Base-by-base conservation (phyloP, 2,329 filamentous ascomycete genomes). In the Calonectria fujianensis region DNA sequence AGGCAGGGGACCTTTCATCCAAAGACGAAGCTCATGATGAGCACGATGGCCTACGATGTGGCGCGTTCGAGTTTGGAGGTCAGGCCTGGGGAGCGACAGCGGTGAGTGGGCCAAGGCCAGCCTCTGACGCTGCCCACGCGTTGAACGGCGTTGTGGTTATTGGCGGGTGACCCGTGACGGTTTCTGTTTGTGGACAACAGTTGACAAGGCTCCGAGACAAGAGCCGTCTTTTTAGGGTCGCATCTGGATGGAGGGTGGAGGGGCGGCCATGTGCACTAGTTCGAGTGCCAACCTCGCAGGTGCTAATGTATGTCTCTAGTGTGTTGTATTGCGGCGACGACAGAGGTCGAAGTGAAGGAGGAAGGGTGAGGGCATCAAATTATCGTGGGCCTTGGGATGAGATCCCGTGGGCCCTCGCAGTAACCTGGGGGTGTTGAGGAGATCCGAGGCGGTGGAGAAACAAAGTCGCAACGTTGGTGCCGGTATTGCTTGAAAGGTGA, bases 81-180 rank as follows among this genome's bases (percentile, higher is more conserved):
- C 10, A 54, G 54, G 24, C 3, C 27, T 4, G 5, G 24, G 20
- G 37, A 73, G 27, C 32, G 52, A 64, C 57, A 72, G 64, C 61
- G 51, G 64, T 59, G 27, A 73, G 70, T 35, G 61, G 29, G 45
- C 50, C 50, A 69, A 77, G 51, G 66, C 51, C 61, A 50, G 54
- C 69, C 39, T 75, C 9, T 50, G 37, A 39, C n/a, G n/a, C 13
- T 63, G 29, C 52, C 72, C 73, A 80, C 74, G 74, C 66, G 72
- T 74, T 50, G 69, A 65, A 48, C 64, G 48, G 68, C 32, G 63
- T 71, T 39, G 52, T 67, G 35, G 61, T 63, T 32, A 76, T 80
- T 80, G 77, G 77, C 51, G 18, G 52, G 57, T 31, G 50, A 50
- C 48, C 35, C 41, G 57, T 41, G 50, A 48, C 52, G 29, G 27